Evolutionary conservation across 2,329 filamentous ascomycete genomes (phyloP).

Genomic region (Ophiostoma pallidulum): DNA sequence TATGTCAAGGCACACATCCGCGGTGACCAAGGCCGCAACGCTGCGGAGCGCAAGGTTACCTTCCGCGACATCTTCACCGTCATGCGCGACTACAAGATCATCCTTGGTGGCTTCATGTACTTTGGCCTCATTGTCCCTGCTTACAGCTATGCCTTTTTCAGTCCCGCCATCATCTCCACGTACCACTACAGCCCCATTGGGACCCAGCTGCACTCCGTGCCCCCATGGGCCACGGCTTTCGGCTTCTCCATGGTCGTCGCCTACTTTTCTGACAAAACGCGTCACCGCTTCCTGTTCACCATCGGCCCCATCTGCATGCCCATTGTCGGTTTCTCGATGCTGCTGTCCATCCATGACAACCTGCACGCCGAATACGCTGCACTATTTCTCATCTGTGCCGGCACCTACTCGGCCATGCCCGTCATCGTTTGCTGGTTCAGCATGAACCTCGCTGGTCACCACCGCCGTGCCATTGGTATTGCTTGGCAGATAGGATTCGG

Average conservation of each 20-base stretch:
- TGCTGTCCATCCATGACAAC: conserved; percentile 63
- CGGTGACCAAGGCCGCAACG: conserved; percentile 59
- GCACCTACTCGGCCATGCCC: conserved; percentile 81
- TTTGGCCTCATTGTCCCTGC: conserved; percentile 69
- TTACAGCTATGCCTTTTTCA: conserved; percentile 71
- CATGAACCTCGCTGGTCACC: conserved; percentile 69
- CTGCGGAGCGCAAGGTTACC: conserved; percentile 51
- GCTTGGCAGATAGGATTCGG: conserved; percentile 74
- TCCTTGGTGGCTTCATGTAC: conserved; percentile 71
- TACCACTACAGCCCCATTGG: conserved; percentile 53
- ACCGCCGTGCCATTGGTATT: conserved; percentile 58
- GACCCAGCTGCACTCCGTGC: conserved; percentile 49
- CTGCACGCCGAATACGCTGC: conserved; percentile 62
- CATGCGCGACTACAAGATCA: conserved; percentile 65
- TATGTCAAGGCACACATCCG: conserved; percentile 59
- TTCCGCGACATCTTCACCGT: conserved; percentile 49
- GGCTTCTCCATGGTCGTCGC: conserved; percentile 69
- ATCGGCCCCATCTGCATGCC: conserved; percentile 58
- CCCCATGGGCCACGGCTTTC: conserved; percentile 60
- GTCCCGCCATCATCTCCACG: conserved; percentile 59
- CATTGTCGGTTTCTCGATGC: conserved; percentile 66
- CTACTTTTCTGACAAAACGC: conserved; percentile 57
- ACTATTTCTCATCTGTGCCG: conserved; percentile 72
- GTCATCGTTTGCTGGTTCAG: conserved; percentile 77
- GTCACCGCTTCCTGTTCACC: conserved; percentile 67